These are phyloP conservation scores for Aurinia saxatilis DNA, from an alignment of 345 rosid species.

Conservation along the genomic window DNA sequence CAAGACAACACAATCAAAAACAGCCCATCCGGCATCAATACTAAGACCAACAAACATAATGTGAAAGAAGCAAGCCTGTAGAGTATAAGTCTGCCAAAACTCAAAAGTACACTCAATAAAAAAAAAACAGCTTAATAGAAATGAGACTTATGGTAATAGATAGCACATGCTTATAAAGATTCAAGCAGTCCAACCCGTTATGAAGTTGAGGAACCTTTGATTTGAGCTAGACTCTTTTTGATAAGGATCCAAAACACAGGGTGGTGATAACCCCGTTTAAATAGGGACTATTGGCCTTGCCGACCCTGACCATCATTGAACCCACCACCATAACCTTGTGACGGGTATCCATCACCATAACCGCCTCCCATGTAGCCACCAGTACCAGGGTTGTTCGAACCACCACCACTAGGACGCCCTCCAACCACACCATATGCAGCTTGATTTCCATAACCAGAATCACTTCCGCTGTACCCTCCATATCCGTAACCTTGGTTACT, in stretches of 20 bases:
- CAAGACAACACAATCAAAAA: background rate
- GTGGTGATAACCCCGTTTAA: background rate
- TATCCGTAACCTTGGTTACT: constrained; percentile 77
- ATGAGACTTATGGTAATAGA: constrained; percentile 48
- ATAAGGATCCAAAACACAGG: constrained; percentile 22
- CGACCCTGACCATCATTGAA: constrained; percentile 56
- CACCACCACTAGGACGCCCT: constrained; percentile 34
- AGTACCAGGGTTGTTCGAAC: constrained; percentile 27
- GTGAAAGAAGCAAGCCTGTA: constrained; percentile 29
- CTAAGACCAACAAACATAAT: background rate
- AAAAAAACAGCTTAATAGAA: constrained; percentile 31
- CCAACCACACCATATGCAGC: constrained; percentile 66
- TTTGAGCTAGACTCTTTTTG: constrained; percentile 29
- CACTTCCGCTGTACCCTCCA: constrained; percentile 63
- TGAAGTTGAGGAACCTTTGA: constrained; percentile 35
- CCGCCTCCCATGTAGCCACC: constrained; percentile 59
- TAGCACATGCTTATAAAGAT: constrained; percentile 47
- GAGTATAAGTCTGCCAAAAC: constrained; percentile 52
- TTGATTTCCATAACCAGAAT: constrained; percentile 58
- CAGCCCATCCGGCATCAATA: background rate
- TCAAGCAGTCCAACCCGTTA: constrained; percentile 71
- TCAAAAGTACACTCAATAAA: constrained; percentile 51
- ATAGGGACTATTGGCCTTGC: constrained; percentile 47
- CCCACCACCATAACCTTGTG: constrained; percentile 66
- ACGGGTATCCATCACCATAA: constrained; percentile 57